phyloP scores from a whole-genome alignment of 1,284 basidiomycete genomes.

The Entoloma clypeatum region DNA sequence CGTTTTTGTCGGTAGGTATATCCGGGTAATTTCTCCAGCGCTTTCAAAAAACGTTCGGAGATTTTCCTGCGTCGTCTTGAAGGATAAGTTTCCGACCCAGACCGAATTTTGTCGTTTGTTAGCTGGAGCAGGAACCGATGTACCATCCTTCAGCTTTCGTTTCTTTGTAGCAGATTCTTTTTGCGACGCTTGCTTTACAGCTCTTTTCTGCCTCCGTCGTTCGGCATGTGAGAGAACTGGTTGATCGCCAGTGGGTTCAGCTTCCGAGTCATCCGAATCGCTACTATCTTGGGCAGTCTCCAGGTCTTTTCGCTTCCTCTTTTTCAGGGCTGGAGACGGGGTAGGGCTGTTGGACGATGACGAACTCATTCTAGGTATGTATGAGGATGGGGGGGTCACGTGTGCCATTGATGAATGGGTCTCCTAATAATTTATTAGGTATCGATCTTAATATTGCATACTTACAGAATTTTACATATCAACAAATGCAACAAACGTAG shows the following conservation, averaged over 20 bases:
- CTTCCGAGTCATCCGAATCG: conserved; percentile 17
- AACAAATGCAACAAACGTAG: too few species aligned
- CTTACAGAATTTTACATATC: too few species aligned
- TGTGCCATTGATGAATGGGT: too few species aligned
- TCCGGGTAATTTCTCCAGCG: conserved; percentile 67
- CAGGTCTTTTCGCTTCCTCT: conserved; percentile 19
- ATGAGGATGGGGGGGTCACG: neutral
- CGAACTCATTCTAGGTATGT: conserved; percentile 26
- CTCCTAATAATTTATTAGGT: too few species aligned
- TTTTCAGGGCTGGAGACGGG: conserved; percentile 15
- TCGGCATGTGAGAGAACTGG: conserved; percentile 72
- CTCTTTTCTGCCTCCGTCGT: conserved; percentile 52
- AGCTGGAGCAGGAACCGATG: conserved; percentile 24
- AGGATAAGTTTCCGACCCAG: conserved; percentile 95
- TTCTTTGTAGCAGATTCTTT: conserved; percentile 34
- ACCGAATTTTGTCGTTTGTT: conserved; percentile 74
- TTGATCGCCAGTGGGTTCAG: conserved; percentile 26
- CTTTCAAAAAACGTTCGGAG: conserved; percentile 72
- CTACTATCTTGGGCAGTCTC: conserved; percentile 14
- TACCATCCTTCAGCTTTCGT: conserved; percentile 43
- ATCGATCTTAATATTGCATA: too few species aligned
- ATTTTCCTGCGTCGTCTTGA: conserved; percentile 78
- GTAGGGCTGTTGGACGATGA: conserved; percentile 27
- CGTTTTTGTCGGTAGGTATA: conserved; percentile 70
- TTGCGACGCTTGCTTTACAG: conserved; percentile 18